phyloP scores from a whole-genome alignment of 306 rosid species.

The Castanea sativa region DNA sequence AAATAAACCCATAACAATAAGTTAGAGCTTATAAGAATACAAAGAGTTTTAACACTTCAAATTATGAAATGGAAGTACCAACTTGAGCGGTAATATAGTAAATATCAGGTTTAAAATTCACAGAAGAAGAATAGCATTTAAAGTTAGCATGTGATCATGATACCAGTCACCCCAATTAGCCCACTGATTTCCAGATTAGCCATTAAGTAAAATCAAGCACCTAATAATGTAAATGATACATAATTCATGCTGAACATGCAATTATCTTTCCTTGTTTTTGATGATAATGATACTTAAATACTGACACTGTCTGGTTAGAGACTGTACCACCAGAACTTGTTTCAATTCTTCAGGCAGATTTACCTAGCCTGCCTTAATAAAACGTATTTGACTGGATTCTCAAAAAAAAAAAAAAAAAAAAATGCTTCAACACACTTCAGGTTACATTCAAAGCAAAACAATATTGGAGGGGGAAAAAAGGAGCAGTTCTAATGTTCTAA shows the following conservation, averaged over 20 bases:
- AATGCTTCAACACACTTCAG: not conserved
- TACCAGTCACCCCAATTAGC: not conserved
- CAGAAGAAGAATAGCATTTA: not conserved
- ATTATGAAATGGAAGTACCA: not conserved
- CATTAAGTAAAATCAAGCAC: not conserved
- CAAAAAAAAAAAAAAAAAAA: no score
- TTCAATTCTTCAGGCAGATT: no score
- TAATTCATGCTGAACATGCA: not conserved
- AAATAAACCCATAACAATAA: not conserved
- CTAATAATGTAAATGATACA: not conserved
- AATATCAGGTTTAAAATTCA: not conserved
- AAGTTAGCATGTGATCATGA: not conserved
- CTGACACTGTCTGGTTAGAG: no score
- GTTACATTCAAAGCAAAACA: not conserved
- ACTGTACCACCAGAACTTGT: no score
- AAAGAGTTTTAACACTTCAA: not conserved
- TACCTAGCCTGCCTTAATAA: no score
- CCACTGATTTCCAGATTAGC: not conserved
- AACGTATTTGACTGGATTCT: no score
- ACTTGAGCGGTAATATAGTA: not conserved
- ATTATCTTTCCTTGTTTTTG: not conserved
- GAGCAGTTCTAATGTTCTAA: slow-evolving; percentile 13
- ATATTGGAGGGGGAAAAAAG: not conserved
- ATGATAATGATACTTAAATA: not conserved
- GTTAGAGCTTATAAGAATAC: not conserved